Evolutionary conservation across 2,329 filamentous ascomycete species (phyloP).

Genomic region (Alternaria rosae): DNA sequence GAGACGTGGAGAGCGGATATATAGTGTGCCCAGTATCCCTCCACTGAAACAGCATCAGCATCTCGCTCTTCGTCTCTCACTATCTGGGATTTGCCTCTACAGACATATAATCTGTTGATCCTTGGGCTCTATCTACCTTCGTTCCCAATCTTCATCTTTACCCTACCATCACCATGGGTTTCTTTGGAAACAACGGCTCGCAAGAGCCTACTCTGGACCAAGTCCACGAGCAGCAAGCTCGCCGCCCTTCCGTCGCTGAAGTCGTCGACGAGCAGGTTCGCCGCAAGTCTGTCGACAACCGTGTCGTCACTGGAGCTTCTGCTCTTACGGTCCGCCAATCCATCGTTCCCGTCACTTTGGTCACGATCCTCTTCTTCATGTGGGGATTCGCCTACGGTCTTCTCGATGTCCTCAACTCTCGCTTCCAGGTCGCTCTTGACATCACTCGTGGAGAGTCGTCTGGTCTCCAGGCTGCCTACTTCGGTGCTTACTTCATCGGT

Average conservation of each 20-base stretch:
- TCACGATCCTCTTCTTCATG: conserved; percentile 60
- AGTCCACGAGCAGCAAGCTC: conserved; percentile 46
- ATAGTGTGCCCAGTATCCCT: conserved; percentile 27
- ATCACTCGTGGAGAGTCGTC: conserved; percentile 63
- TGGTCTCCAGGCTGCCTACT: conserved; percentile 70
- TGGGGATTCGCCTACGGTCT: conserved; percentile 60
- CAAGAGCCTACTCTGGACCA: conserved; percentile 47
- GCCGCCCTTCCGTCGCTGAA: conserved; percentile 46
- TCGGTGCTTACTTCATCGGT: conserved; percentile 65
- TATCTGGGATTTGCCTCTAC: conserved; percentile 17
- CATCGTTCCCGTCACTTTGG: conserved; percentile 58
- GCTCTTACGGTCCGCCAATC: conserved; percentile 54
- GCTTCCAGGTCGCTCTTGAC: conserved; percentile 53
- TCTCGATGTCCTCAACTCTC: conserved; percentile 55
- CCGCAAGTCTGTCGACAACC: conserved; percentile 47
- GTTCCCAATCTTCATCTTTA: not conserved
- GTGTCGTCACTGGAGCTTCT: conserved; percentile 45
- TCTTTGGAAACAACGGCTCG: conserved; percentile 35
- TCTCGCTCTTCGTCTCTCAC: conserved; percentile 24
- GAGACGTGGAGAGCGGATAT: conserved; percentile 20
- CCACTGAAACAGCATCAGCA: conserved; percentile 24
- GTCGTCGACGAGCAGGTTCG: conserved; percentile 42
- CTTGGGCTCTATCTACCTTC: not conserved
- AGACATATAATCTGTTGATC: conserved; percentile 2
- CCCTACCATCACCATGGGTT: conserved; percentile 26